Percentiles rank a stretch among this genome's conserved stretches.
Evolutionary conservation across 345 rosid species (phyloP).

Genomic region (Reutealis trisperma): DNA sequence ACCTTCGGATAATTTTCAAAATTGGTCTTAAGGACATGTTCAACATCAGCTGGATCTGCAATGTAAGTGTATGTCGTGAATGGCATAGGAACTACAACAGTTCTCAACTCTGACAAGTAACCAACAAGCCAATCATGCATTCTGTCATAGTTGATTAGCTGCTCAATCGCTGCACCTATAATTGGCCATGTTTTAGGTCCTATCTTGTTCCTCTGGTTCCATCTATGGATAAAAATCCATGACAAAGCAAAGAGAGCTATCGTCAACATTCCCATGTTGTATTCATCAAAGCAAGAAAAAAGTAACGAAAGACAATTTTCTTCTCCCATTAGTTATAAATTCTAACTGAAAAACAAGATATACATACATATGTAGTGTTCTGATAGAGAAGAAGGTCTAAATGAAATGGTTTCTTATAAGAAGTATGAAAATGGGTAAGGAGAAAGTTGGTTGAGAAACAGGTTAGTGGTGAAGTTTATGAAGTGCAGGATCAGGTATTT

Average conservation of each 20-base stretch:
- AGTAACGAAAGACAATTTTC: background rate
- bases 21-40: constrained; percentile 84
- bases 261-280: constrained; percentile 43
- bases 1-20: constrained; percentile 93
- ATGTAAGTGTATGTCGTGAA: constrained; percentile 83
- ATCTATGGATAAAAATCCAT: constrained; percentile 68
- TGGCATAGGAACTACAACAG: constrained; percentile 89
- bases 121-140: constrained; percentile 96
- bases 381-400: background rate
- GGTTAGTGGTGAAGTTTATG: constrained; percentile 24
- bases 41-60: constrained; percentile 90
- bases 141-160: constrained; percentile 65
- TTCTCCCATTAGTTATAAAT: constrained; percentile 21
- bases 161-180: constrained; percentile 87
- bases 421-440: constrained; percentile 11
- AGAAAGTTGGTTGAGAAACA: constrained; percentile 25
- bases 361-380: background rate
- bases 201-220: constrained; percentile 66
- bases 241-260: constrained; percentile 49
- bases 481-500: constrained; percentile 26
- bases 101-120: constrained; percentile 58
- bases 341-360: background rate
- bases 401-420: constrained; percentile 22
- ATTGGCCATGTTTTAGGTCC: constrained; percentile 97
- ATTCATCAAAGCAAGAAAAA: constrained; percentile 25